These are phyloP conservation scores for Populus alba DNA, from an alignment of 345 rosid genomes.

Conservation along the genomic window DNA sequence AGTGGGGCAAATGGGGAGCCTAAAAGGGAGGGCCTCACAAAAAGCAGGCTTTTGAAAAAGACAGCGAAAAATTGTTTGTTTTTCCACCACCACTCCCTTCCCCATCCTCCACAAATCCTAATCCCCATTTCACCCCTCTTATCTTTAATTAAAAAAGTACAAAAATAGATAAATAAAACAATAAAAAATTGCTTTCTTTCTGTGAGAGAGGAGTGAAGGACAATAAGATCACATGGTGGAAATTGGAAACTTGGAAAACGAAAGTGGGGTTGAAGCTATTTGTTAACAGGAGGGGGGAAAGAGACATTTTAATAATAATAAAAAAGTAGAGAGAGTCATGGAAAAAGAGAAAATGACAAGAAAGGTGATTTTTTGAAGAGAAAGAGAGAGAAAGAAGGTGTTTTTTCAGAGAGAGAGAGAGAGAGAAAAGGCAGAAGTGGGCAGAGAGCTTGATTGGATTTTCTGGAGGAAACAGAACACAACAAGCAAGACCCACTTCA, in stretches of 20 bases:
- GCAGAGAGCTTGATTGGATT: constrained; percentile 32
- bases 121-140: not conserved
- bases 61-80: constrained; percentile 16
- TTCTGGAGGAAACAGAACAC: constrained; percentile 25
- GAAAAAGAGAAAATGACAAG: constrained; percentile 13
- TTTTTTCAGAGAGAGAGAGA: not conserved
- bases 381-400: not conserved
- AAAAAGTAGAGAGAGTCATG: constrained; percentile 3
- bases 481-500: constrained; percentile 35
- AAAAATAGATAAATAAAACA: not conserved
- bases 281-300: not conserved
- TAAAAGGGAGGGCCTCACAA: constrained; percentile 10
- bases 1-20: constrained; percentile 11
- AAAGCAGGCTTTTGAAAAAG: constrained; percentile 17
- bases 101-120: not conserved
- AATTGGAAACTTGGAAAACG: not conserved
- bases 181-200: no score
- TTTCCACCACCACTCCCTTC: not conserved
- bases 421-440: not conserved
- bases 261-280: not conserved
- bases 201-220: not conserved
- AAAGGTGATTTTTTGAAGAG: not conserved
- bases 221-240: not conserved
- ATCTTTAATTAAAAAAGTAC: not conserved
- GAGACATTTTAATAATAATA: constrained; percentile 11